Base-by-base conservation (phyloP, 108 stramenopile genomes). In the Cyclotella baltica region DNA sequence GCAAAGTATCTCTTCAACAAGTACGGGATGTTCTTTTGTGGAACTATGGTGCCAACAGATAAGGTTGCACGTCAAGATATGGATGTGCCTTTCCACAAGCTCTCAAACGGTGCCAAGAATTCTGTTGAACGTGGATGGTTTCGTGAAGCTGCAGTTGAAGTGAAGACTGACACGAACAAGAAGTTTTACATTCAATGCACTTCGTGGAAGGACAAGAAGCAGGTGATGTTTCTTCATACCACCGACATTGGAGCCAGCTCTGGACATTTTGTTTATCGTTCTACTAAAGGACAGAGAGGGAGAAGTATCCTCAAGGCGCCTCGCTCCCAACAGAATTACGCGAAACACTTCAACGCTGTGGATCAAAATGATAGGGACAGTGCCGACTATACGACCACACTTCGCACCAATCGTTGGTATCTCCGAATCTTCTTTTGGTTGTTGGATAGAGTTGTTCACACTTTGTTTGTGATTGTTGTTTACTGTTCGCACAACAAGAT, bases 41-140 rank as follows among this genome's bases (percentile, higher is more conserved):
- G 67, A 1, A 76, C 68, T 0, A 68, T 69, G 25, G 23, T 58
- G 3, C 67, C 75, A 29, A 76, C 75, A 10, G 57, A 76, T 4
- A 76, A 69, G 57, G 59, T 59, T 15, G 19, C 65, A 16, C 22
- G 59, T 36, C 0, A 52, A 25, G 67, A 57, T 30, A 25, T 37
- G 22, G 75, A 76, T 46, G n/a, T 76, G 11, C 75, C 75, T 33
- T 76, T 76, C 34, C 23, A 46, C 30, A 76, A 76, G 40, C 43
- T 76, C 11, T 76, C 75, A n/a, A 69, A 76, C 46, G 57, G 67
- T 27, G 67, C 67, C 0, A 55, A 25, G 56, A 55, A 61, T 22
- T 15, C 2, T 13, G 23, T 76, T 18, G 9, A 2, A 10, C 11
- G 75, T 40, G 75, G 75, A 10, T 76, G 75, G 75, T 67, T 58